Percentiles rank a stretch among this genome's conserved stretches.
Evolutionary conservation across 108 stramenopile genomes (phyloP).

Genomic region (Skeletonema grethae): DNA sequence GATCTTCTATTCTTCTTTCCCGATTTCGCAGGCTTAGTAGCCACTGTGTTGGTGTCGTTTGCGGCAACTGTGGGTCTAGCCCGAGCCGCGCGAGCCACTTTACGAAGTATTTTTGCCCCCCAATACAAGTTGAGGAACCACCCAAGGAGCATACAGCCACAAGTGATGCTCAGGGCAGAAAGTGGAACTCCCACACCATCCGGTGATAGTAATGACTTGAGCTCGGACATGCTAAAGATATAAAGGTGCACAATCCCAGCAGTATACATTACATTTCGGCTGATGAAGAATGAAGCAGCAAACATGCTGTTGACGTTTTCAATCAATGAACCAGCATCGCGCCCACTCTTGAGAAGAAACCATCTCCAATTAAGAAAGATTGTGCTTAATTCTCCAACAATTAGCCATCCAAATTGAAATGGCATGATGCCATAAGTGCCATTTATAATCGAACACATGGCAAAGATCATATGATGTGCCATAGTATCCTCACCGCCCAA

Average conservation of each 20-base stretch:
- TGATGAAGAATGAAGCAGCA: conserved; percentile 31
- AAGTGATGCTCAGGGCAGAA: conserved; percentile 23
- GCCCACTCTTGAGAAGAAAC: conserved; percentile 32
- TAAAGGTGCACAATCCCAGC: conserved; percentile 39
- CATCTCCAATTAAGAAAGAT: conserved; percentile 48
- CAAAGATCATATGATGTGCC: conserved; percentile 43
- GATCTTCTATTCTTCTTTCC: neutral
- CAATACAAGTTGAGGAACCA: conserved; percentile 42
- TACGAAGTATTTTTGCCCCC: conserved; percentile 36
- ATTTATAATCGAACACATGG: conserved; percentile 30
- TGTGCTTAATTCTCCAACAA: conserved; percentile 40
- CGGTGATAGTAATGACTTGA: conserved; percentile 6
- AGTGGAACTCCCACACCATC: conserved; percentile 27
- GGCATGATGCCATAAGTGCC: conserved; percentile 41
- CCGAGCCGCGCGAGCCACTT: conserved; percentile 4
- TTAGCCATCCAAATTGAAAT: conserved; percentile 47
- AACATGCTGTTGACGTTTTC: conserved; percentile 25
- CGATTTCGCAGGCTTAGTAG: neutral
- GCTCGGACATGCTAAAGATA: conserved; percentile 11
- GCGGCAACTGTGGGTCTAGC: neutral
- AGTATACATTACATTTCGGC: conserved; percentile 31
- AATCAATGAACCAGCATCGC: neutral
- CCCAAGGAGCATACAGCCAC: conserved; percentile 34
- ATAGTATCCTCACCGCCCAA: conserved; percentile 41
- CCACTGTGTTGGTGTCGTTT: neutral